Evolutionary conservation across 2,329 filamentous ascomycete genomes (phyloP), one percentile per base, ranked within the genome.

Genomic region (Fulvia fulva): DNA sequence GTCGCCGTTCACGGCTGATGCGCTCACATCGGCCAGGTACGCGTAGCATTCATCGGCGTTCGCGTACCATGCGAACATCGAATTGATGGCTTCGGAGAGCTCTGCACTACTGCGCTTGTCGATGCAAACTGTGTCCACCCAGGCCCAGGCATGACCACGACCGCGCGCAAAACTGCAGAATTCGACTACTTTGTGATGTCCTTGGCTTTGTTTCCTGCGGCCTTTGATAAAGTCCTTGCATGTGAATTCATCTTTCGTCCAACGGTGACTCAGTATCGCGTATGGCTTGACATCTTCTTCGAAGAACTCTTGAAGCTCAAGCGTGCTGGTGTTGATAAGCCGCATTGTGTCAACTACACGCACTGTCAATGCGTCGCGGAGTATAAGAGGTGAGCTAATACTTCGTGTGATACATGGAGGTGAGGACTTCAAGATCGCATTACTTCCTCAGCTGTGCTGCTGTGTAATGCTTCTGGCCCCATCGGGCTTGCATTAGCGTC

Each of bases 231-330:
- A 62, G 9, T 66, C 56, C 23, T 63, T 58, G 56, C 56, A 63
- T 1, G 52, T 47, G 26, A 65, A 28, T 51, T 67, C 64, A 5
- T 63, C 59, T 5, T 56, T 28, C 11, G 47, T 49, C 65, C 64
- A 68, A 5, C 61, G 46, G 44, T 68, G 67, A 6, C 65, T 67
- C 8, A 66, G 57, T 12, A 66, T 67, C 12, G 56, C 64, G 50
- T 67, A 67, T 3, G 45, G 23, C 1, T 58, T 63, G 25, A 57
- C 46, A 4, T 61, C 19, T 5, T 41, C 32, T n/a, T 32, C 46
- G 28, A 56, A 30, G 53, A 61, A 66, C 16, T 66, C 65, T 16
- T 52, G 19, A 32, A 66, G 45, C 32, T 65, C 44, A 11, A 61
- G 37, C 0, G 59, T 63, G 16, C 19, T 9, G 11, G 58, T 62